phyloP scores from a whole-genome alignment of 179 eudicot genomes.

The Spergularia azorica region DNA sequence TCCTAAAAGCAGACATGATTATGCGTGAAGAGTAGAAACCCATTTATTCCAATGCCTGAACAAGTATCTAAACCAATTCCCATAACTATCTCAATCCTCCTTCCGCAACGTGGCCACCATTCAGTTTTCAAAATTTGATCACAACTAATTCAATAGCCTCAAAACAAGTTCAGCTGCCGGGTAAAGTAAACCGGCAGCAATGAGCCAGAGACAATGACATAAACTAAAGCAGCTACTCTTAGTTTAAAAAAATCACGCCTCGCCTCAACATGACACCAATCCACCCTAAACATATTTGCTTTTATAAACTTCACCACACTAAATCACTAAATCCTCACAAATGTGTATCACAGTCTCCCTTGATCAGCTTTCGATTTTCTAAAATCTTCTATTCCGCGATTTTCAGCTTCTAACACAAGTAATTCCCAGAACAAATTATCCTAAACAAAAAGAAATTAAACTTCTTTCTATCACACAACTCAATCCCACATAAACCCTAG shows the following conservation, averaged over 20 bases:
- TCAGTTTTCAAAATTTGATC: not conserved
- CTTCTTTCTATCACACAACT: not conserved
- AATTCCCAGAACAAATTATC: not conserved
- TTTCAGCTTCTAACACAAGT: not conserved
- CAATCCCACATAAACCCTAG: conserved; percentile 23
- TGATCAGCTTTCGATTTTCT: not conserved
- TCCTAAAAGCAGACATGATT: not conserved
- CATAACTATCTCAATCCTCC: not conserved
- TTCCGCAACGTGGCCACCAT: not conserved
- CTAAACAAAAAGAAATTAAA: not conserved
- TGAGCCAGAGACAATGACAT: not conserved
- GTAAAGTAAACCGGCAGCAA: conserved; percentile 2
- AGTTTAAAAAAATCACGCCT: not conserved
- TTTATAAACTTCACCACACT: not conserved
- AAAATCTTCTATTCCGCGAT: not conserved
- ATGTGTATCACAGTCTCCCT: not conserved
- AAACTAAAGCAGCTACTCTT: too few species aligned
- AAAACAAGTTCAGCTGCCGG: not conserved
- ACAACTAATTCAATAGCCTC: not conserved
- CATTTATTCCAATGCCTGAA: not conserved
- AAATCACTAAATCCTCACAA: not conserved
- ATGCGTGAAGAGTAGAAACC: not conserved
- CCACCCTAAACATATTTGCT: not conserved
- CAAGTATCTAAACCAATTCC: not conserved
- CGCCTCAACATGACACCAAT: not conserved